These are phyloP conservation scores for Epichloe aotearoae DNA, from an alignment of 2,329 filamentous ascomycete genomes.

Conservation along the genomic window DNA sequence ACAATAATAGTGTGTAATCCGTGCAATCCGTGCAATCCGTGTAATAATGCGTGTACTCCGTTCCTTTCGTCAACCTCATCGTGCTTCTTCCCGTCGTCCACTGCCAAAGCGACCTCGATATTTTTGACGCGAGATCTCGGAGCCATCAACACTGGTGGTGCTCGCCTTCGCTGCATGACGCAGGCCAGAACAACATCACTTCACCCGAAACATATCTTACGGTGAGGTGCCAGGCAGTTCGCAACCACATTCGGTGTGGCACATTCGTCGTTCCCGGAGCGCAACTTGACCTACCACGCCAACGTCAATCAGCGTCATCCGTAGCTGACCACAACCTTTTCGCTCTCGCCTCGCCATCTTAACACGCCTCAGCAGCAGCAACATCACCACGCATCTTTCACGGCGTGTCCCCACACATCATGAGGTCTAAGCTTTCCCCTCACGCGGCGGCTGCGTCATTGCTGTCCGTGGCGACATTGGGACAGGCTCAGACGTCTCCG, in stretches of 20 bases:
- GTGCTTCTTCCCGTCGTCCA: not conserved
- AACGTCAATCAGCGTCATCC: not conserved
- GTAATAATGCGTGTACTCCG: too few relatives aligned
- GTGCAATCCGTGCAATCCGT: not conserved
- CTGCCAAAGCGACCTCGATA: not conserved
- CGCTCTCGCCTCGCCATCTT: not conserved
- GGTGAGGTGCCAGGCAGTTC: not conserved
- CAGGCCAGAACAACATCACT: not conserved
- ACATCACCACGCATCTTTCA: not conserved
- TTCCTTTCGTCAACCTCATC: not conserved
- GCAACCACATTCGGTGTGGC: not conserved
- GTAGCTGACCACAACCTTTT: too few relatives aligned
- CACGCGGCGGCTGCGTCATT: conserved; percentile 2
- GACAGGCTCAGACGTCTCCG: conserved; percentile 6
- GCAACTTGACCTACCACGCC: not conserved
- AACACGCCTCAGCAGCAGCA: not conserved
- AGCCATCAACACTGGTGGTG: not conserved
- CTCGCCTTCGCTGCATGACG: not conserved
- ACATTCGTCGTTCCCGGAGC: not conserved
- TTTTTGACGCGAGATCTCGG: too few relatives aligned
- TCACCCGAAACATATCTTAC: not conserved
- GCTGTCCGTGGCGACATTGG: conserved; percentile 2
- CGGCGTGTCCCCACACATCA: not conserved
- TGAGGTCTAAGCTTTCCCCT: conserved; percentile 5
- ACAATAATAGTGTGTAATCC: not conserved